These are phyloP conservation scores for Phytophthora sp. DNA, from an alignment of 352 stramenopile genomes.

Conservation along the genomic window DNA sequence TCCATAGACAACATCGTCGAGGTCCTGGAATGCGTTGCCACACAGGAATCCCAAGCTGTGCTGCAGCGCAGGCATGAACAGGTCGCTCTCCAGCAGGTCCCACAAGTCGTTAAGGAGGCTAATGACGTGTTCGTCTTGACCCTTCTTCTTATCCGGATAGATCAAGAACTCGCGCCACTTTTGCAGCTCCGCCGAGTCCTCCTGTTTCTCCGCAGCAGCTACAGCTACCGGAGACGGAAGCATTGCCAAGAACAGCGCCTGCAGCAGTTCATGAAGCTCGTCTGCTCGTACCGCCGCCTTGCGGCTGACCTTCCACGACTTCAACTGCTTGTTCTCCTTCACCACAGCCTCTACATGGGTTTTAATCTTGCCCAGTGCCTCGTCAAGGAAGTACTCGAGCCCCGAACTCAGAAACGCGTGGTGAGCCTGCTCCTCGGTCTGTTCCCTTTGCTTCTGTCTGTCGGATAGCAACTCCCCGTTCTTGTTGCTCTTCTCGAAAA, in stretches of 20 bases:
- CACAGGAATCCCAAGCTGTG: constrained; percentile 78
- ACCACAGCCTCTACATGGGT: constrained; percentile 66
- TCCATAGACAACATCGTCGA: constrained; percentile 79
- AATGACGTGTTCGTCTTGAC: constrained; percentile 77
- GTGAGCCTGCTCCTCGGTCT: constrained; percentile 56
- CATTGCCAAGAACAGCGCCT: constrained; percentile 67
- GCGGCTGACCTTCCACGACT: constrained; percentile 74
- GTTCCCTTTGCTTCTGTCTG: constrained; percentile 25
- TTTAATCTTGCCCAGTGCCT: constrained; percentile 67
- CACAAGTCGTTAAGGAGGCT: constrained; percentile 83
- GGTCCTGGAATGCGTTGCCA: constrained; percentile 82
- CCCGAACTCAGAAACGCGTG: constrained; percentile 77
- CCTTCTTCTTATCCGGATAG: constrained; percentile 72
- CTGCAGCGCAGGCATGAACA: constrained; percentile 75
- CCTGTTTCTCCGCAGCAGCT: constrained; percentile 34
- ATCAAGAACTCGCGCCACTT: constrained; percentile 78
- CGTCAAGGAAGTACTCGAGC: constrained; percentile 82
- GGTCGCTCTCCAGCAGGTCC: constrained; percentile 81
- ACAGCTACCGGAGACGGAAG: constrained; percentile 45
- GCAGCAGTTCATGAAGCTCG: constrained; percentile 78
- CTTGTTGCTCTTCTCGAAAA: constrained; percentile 74
- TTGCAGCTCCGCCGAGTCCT: constrained; percentile 35
- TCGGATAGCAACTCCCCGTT: constrained; percentile 11
- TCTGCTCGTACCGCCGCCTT: constrained; percentile 72
- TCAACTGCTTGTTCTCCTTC: constrained; percentile 52